Base-by-base conservation (phyloP, 1,139 yeast genomes). In the Debaryomycetaceae sp. region DNA sequence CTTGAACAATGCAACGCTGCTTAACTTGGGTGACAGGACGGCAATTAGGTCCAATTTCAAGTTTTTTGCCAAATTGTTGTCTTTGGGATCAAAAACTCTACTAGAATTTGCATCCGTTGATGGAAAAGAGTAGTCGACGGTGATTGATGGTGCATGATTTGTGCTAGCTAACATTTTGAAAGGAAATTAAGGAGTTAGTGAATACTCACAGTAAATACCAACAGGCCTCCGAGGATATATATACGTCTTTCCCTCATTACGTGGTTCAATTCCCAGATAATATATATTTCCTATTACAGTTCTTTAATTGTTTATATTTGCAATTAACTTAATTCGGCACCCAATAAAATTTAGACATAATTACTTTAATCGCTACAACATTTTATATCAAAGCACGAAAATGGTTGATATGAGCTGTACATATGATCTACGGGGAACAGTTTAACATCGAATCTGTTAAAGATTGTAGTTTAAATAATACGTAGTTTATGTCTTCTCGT, bases 61-160 rank as follows among this genome's bases (percentile, higher is more conserved):
- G 32, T 60, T 56, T 38, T 56, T 57, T 16, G 45, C 48, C 35
- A 59, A 57, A 33, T 48, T 47, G 9, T 41, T 48, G 41, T 55
- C 66, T 45, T 47, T 50, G 19, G 61, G 49, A 36, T 32, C 17
- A 24, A 45, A 30, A 31, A 35, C 41, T 14, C 49, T 47, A 32
- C 39, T 45, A 32, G 46, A 48, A 16, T 49, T 35, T 9, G 44
- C 32, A 17, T 41, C 45, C 34, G 47, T 40, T 0, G 47, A 42
- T 6, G 67, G 65, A 44, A 48, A 61, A 15, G 52, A 43, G 42
- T 63, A 63, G 9, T 50, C 59, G 28, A 57, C 49, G 9, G 40
- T 14, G 13, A 47, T 47, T 5, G 52, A 40, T 7, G 51, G 56
- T 24, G 50, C 42, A 37, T 30, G 22, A n/a, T 30, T 14, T 19